These are phyloP conservation scores for Dioszegia crocea DNA, from an alignment of 768 basidiomycete genomes.

Conservation along the genomic window DNA sequence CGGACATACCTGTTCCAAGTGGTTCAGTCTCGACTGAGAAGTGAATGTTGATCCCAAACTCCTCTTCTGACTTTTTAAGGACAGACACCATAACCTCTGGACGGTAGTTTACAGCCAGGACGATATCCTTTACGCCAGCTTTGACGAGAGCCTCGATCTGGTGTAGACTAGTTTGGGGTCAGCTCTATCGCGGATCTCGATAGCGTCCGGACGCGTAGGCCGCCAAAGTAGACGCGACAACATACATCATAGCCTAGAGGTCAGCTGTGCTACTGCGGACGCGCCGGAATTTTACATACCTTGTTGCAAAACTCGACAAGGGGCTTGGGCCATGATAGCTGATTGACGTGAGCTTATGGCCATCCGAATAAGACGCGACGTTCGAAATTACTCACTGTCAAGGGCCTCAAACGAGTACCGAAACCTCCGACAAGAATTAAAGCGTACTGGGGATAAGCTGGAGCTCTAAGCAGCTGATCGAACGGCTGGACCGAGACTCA, in stretches of 20 bases:
- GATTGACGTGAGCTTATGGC: background rate
- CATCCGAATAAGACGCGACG: background rate
- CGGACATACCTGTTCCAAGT: slow-evolving; percentile 55
- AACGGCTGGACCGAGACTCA: slow-evolving; percentile 21
- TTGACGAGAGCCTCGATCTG: slow-evolving; percentile 55
- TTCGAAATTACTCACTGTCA: slow-evolving; percentile 47
- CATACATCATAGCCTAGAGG: slow-evolving; percentile 51
- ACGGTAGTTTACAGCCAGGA: slow-evolving; percentile 55
- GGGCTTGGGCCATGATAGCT: slow-evolving; percentile 53
- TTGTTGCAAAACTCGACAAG: slow-evolving; percentile 53
- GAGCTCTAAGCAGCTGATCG: background rate
- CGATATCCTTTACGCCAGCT: slow-evolving; percentile 55
- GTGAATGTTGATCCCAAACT: slow-evolving; percentile 54
- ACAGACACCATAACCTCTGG: slow-evolving; percentile 55
- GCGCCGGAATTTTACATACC: slow-evolving; percentile 21
- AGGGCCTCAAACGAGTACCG: slow-evolving; percentile 54
- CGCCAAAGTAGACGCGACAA: background rate
- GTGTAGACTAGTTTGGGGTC: slow-evolving; percentile 50
- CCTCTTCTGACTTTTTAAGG: slow-evolving; percentile 52
- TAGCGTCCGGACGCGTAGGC: background rate
- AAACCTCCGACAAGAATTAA: slow-evolving; percentile 55
- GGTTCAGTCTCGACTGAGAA: slow-evolving; percentile 55
- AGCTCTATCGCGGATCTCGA: background rate
- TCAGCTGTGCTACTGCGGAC: slow-evolving; percentile 13
- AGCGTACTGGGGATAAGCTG: slow-evolving; percentile 34